phyloP scores from a whole-genome alignment of 371 early-diverging fungal genomes.

The Apophysomyces trapeziformis region DNA sequence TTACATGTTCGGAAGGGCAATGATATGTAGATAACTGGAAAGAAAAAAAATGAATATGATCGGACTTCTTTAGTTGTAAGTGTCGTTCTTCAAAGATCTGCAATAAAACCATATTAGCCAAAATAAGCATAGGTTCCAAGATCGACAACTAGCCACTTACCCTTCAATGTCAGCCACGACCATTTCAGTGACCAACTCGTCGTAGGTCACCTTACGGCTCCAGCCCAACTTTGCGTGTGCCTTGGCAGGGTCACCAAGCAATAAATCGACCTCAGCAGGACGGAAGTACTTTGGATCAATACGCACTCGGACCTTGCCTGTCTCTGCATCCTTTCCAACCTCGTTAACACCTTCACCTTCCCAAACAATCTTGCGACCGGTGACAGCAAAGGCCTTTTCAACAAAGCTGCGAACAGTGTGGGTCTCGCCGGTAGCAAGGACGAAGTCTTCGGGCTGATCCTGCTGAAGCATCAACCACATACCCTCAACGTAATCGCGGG shows the following conservation, averaged over 20 bases:
- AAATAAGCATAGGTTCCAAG: neutral
- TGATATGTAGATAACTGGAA: conserved; percentile 11
- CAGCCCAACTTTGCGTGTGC: conserved; percentile 73
- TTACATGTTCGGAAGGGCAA: neutral
- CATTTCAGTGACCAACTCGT: conserved; percentile 75
- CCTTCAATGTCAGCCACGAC: conserved; percentile 70
- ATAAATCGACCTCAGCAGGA: conserved; percentile 85
- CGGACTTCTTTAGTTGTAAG: conserved; percentile 29
- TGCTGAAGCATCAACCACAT: conserved; percentile 92
- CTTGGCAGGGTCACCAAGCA: conserved; percentile 82
- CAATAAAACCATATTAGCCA: neutral
- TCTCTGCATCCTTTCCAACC: conserved; percentile 70
- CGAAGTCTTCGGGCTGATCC: conserved; percentile 79
- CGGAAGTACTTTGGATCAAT: conserved; percentile 83
- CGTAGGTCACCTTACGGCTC: conserved; percentile 75
- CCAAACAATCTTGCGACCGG: conserved; percentile 77
- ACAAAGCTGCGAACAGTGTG: conserved; percentile 86
- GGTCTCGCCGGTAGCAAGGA: conserved; percentile 85
- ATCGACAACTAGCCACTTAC: conserved; percentile 11
- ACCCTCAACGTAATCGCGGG: conserved; percentile 85
- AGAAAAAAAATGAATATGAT: conserved; percentile 9
- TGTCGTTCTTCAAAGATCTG: conserved; percentile 42
- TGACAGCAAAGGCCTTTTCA: conserved; percentile 78
- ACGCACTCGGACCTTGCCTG: conserved; percentile 72
- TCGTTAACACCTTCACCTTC: conserved; percentile 78